Percentiles rank a stretch among this genome's conserved stretches.
Conservation (phyloP, 2,329 filamentous ascomycete species). For the Huntiella savannae region DNA sequence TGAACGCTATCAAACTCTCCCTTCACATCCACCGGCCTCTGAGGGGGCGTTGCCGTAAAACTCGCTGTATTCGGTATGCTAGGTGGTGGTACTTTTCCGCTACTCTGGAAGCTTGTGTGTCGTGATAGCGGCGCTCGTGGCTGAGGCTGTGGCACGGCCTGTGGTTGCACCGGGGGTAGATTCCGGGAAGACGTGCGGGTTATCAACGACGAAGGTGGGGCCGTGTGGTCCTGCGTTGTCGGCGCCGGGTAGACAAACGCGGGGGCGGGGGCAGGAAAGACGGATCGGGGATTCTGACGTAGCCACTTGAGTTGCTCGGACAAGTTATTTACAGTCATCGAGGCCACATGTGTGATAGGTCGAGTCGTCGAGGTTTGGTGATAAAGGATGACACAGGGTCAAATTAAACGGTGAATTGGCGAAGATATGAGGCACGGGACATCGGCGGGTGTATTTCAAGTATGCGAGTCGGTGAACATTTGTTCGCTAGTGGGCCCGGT, state of each 20-base stretch:
- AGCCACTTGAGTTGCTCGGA: conserved; percentile 38
- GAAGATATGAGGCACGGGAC: not conserved
- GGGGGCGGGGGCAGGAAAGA: conserved; percentile 22
- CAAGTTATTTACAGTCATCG: conserved; percentile 46
- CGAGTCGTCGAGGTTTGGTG: not conserved
- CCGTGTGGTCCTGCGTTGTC: conserved; percentile 11
- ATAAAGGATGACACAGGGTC: not conserved
- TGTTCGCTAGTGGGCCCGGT: not conserved
- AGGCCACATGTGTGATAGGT: conserved; percentile 13
- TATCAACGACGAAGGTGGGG: conserved; percentile 1
- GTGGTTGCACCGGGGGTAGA: too few relatives aligned
- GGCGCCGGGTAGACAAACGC: conserved; percentile 18
- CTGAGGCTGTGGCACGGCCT: too few relatives aligned
- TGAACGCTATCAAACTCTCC: too few relatives aligned
- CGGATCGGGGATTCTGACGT: conserved; percentile 26
- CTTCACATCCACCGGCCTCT: too few relatives aligned
- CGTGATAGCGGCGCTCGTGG: too few relatives aligned
- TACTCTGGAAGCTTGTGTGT: too few relatives aligned
- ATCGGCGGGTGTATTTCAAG: not conserved
- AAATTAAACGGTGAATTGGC: not conserved
- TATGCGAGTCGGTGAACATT: not conserved
- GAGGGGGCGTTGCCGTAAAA: too few relatives aligned
- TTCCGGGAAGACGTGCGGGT: too few relatives aligned
- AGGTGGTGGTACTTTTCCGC: too few relatives aligned
- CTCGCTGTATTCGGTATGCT: too few relatives aligned